Evolutionary conservation across 2,329 filamentous ascomycete species (phyloP), one percentile per base, ranked within the genome.

Genomic region (Trematosphaeria pertusa): DNA sequence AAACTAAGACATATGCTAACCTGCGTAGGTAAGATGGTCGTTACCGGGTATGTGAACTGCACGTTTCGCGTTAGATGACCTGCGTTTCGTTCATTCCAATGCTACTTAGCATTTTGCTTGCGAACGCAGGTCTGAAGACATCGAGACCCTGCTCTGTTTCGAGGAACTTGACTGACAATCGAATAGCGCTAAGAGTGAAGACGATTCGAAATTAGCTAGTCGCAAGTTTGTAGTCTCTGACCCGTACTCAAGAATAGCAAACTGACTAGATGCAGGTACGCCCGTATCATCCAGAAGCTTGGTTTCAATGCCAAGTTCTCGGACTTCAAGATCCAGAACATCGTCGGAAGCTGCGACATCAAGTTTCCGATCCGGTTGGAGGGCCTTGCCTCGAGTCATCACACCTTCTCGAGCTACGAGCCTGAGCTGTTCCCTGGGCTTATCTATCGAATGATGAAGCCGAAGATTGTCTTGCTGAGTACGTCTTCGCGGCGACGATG

Each of bases 21-120:
- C n/a, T n/a, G n/a, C n/a, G n/a, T n/a, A n/a, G n/a, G 94, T 76
- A 99, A 99, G 84, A 97, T 99, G 94, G 94, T 97, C 36, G 94
- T 97, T 12, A 97, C 94, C 43, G 93, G n/a, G n/a, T n/a, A n/a
- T n/a, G n/a, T n/a, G n/a, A n/a, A n/a, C n/a, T n/a, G n/a, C n/a
- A n/a, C n/a, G n/a, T n/a, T n/a, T n/a, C n/a, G n/a, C n/a, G n/a
- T n/a, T n/a, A n/a, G n/a, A n/a, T n/a, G n/a, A n/a, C n/a, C n/a
- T n/a, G n/a, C n/a, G n/a, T n/a, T n/a, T n/a, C n/a, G n/a, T n/a
- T n/a, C n/a, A n/a, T n/a, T n/a, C n/a, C n/a, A n/a, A n/a, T n/a
- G n/a, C n/a, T n/a, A n/a, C n/a, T n/a, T n/a, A n/a, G n/a, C n/a
- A n/a, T n/a, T n/a, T n/a, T n/a, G n/a, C n/a, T n/a, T n/a, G n/a